Evolutionary conservation across 2,329 filamentous ascomycete genomes (phyloP).

Genomic region (Pseudocercospora pini-densiflorae): DNA sequence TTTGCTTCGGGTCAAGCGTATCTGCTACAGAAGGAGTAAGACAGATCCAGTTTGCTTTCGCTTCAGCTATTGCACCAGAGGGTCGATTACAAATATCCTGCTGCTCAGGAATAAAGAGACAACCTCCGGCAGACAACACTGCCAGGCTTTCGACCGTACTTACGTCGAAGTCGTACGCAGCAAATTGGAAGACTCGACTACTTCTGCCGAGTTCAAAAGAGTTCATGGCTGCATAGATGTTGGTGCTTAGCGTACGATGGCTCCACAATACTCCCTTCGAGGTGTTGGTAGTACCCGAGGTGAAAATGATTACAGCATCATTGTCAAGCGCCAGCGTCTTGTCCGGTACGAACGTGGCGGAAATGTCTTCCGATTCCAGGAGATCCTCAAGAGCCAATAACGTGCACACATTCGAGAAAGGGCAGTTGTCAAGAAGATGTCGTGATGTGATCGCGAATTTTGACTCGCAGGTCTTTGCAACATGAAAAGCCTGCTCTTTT

Average conservation of each 20-base stretch:
- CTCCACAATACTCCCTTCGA: constrained; percentile 10
- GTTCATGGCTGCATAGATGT: not conserved
- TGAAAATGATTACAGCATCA: constrained; percentile 5
- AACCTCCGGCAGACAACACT: constrained; percentile 22
- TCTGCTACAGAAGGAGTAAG: constrained; percentile 61
- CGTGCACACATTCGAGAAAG: not conserved
- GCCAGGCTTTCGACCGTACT: constrained; percentile 7
- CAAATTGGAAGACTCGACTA: constrained; percentile 26
- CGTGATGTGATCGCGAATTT: not conserved
- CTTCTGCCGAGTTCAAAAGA: not conserved
- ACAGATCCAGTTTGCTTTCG: constrained; percentile 47
- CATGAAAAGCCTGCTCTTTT: not conserved
- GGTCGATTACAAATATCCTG: constrained; percentile 53
- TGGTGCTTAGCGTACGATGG: constrained; percentile 5
- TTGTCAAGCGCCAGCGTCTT: not conserved
- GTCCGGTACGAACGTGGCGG: not conserved
- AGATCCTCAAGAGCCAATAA: not conserved
- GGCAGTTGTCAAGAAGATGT: not conserved
- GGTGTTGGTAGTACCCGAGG: constrained; percentile 10
- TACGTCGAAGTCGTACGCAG: constrained; percentile 30
- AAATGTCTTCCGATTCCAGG: not conserved
- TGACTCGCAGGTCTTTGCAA: not conserved
- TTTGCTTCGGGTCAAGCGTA: constrained; percentile 50
- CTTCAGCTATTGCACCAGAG: constrained; percentile 42
- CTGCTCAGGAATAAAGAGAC: constrained; percentile 43